Conservation (phyloP, 176 grass and related monocot species). For the Avena sativa region DNA sequence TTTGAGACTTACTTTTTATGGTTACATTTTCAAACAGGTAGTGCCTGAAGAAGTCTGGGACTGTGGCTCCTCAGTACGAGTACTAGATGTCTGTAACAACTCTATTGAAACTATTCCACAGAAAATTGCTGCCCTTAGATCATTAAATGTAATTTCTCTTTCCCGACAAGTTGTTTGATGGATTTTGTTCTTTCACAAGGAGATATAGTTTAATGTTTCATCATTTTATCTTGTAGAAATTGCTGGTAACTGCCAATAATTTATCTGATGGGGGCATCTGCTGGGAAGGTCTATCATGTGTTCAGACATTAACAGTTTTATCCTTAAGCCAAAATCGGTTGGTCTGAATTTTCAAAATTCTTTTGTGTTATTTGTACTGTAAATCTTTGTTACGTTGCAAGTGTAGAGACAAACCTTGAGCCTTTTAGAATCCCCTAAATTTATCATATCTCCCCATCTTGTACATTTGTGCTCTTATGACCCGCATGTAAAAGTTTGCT, state of each 20-base stretch:
- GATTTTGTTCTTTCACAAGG: constrained; percentile 34
- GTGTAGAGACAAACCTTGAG: constrained; percentile 18
- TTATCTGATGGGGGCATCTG: constrained; percentile 74
- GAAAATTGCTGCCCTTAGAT: constrained; percentile 70
- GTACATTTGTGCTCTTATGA: not conserved
- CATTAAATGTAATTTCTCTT: constrained; percentile 71
- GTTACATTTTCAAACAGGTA: constrained; percentile 48
- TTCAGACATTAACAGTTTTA: constrained; percentile 65
- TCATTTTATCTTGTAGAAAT: constrained; percentile 73
- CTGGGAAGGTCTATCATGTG: constrained; percentile 82
- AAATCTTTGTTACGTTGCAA: constrained; percentile 20
- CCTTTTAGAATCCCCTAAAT: constrained; percentile 4
- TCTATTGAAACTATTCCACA: constrained; percentile 69
- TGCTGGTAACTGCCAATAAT: constrained; percentile 81
- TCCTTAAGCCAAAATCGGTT: constrained; percentile 83
- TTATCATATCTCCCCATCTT: constrained; percentile 2
- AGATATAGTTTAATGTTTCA: constrained; percentile 37
- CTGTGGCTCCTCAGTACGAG: constrained; percentile 71
- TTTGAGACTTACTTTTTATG: constrained; percentile 18
- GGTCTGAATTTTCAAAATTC: constrained; percentile 4
- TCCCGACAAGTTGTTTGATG: not conserved
- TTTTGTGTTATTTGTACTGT: constrained; percentile 2
- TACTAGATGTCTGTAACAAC: constrained; percentile 77
- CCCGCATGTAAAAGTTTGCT: constrained; percentile 2
- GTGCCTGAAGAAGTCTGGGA: constrained; percentile 93